These are phyloP conservation scores for Aspergillus udagawae DNA, from an alignment of 2,329 filamentous ascomycete genomes.

Conservation along the genomic window DNA sequence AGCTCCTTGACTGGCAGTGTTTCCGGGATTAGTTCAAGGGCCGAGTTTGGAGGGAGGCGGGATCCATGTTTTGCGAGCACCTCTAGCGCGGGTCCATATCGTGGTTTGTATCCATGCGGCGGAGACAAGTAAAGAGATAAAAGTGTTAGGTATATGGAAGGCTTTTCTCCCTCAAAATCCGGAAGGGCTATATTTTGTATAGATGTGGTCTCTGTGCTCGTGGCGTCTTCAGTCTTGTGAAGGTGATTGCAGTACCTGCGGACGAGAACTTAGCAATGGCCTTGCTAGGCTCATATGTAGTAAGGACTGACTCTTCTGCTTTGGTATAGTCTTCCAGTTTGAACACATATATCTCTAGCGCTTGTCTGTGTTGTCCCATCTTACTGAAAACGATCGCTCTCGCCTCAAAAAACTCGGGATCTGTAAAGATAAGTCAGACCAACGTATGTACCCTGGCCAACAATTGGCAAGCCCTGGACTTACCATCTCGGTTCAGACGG, in stretches of 20 bases:
- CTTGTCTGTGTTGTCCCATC: constrained; percentile 93
- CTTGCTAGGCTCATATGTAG: background rate
- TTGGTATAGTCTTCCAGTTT: constrained; percentile 82
- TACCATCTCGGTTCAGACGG: constrained; percentile 75
- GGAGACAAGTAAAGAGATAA: constrained; percentile 86
- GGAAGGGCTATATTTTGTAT: constrained; percentile 37
- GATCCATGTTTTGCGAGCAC: constrained; percentile 91
- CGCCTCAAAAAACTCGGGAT: constrained; percentile 81
- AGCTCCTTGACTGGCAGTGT: constrained; percentile 73
- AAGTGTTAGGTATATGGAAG: constrained; percentile 87
- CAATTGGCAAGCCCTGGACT: constrained; percentile 28
- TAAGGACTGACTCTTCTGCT: constrained; percentile 74
- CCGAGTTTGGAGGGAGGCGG: constrained; percentile 80
- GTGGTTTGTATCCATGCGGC: constrained; percentile 65
- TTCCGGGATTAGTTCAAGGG: constrained; percentile 79
- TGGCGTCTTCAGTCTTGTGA: constrained; percentile 58
- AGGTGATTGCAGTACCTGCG: constrained; percentile 81
- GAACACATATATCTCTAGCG: constrained; percentile 96
- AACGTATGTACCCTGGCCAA: background rate
- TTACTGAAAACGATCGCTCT: constrained; percentile 88
- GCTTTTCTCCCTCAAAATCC: constrained; percentile 54
- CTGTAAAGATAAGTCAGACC: constrained; percentile 42
- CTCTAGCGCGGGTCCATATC: constrained; percentile 74
- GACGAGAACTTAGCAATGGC: constrained; percentile 9
- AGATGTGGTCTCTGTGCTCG: constrained; percentile 31